Evolutionary conservation across 345 rosid genomes (phyloP).

Genomic region (Citrus unshiu): DNA sequence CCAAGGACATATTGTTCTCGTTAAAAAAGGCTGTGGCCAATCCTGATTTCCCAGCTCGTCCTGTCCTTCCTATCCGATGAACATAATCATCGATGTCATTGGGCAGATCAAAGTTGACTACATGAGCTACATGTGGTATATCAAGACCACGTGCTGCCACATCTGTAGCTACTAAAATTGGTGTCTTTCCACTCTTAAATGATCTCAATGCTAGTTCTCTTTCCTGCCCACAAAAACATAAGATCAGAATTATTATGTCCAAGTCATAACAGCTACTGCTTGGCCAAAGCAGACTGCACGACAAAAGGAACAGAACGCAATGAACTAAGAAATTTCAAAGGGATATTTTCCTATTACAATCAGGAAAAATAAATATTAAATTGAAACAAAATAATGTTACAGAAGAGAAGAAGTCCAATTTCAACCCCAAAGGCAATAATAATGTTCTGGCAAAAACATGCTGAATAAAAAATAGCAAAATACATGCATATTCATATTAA

Average conservation of each 20-base stretch:
- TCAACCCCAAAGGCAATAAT: too few relatives aligned
- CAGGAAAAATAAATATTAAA: too few relatives aligned
- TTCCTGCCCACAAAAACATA: conserved; percentile 34
- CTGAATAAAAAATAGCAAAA: neutral
- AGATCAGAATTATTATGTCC: neutral
- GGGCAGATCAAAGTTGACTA: conserved; percentile 60
- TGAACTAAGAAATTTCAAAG: neutral
- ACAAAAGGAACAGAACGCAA: neutral
- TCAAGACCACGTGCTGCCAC: conserved; percentile 66
- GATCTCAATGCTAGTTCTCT: conserved; percentile 54
- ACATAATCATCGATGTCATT: conserved; percentile 64
- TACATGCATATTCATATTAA: neutral
- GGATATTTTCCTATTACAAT: neutral
- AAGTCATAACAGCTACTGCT: neutral
- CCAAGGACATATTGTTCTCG: conserved; percentile 40
- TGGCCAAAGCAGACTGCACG: neutral
- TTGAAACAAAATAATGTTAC: too few relatives aligned
- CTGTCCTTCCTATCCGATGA: conserved; percentile 57
- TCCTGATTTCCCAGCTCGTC: conserved; percentile 57
- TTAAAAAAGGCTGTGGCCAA: conserved; percentile 60
- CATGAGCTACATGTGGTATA: conserved; percentile 59
- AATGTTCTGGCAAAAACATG: neutral
- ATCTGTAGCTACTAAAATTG: conserved; percentile 56
- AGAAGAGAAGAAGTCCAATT: too few relatives aligned
- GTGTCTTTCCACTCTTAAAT: conserved; percentile 53